Conservation (phyloP, 2,329 filamentous ascomycete genomes). For the Tolypocladium inflatum region DNA sequence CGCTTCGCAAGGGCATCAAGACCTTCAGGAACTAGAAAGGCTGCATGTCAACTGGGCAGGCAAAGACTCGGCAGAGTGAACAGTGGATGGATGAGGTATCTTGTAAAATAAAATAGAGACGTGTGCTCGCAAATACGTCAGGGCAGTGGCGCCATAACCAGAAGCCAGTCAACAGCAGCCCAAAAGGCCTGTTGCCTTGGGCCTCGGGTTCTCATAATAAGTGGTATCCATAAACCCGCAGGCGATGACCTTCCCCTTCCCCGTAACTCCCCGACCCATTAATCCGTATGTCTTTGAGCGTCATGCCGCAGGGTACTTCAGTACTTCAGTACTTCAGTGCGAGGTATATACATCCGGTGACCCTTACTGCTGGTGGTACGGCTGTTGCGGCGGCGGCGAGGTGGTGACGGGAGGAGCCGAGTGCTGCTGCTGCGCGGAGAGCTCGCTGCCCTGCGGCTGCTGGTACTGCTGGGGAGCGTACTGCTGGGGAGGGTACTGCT, state of each 20-base stretch:
- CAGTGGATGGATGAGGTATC: background rate
- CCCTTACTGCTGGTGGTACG: constrained; percentile 1
- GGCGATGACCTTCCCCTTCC: background rate
- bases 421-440: background rate
- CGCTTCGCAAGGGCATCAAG: no score
- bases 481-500: constrained; percentile 8
- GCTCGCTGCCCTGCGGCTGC: constrained; percentile 5
- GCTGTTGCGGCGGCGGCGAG: constrained; percentile 1
- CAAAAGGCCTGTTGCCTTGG: background rate
- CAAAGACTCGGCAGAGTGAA: background rate
- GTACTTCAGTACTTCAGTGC: background rate
- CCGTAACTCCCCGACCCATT: background rate
- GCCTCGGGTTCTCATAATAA: background rate
- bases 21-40: no score
- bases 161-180: background rate
- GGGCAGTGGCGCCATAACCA: background rate
- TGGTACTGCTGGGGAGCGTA: constrained; percentile 11
- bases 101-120: background rate
- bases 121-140: background rate
- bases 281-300: background rate
- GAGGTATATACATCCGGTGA: no score
- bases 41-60: no score
- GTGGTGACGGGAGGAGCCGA: background rate
- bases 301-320: background rate
- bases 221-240: background rate